Percentiles rank a stretch among this genome's conserved stretches.
phyloP scores from a whole-genome alignment of 805 yeast genomes.

The Tetrapisispora fleetii region DNA sequence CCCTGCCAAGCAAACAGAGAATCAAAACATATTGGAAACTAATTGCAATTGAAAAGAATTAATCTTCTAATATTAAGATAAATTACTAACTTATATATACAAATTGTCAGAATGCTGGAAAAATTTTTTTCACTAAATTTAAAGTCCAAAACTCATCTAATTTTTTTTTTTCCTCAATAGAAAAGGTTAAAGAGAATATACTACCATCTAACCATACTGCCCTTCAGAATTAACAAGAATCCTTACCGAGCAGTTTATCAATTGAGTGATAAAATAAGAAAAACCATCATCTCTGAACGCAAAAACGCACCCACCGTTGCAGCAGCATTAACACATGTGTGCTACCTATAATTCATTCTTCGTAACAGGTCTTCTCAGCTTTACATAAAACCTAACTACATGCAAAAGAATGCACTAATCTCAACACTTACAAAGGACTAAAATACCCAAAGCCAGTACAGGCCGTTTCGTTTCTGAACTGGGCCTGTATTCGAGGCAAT shows the following conservation, averaged over 20 bases:
- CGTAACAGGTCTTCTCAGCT: neutral
- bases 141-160: neutral
- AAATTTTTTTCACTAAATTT: neutral
- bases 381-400: no score
- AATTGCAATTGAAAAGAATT: neutral
- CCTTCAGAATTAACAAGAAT: neutral
- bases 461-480: no score
- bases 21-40: neutral
- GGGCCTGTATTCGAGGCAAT: no score
- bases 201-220: neutral
- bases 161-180: neutral
- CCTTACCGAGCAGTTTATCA: neutral
- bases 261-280: constrained; percentile 2
- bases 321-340: neutral
- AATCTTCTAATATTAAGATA: neutral
- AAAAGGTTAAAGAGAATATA: neutral
- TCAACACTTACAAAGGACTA: no score
- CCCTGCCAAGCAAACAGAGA: neutral
- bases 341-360: neutral
- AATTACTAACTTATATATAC: neutral
- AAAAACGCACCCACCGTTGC: neutral
- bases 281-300: neutral
- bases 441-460: no score
- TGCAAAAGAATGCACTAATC: no score
- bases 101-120: neutral